Conservation (phyloP, 2,329 filamentous ascomycete genomes). For the Tolypocladium album region DNA sequence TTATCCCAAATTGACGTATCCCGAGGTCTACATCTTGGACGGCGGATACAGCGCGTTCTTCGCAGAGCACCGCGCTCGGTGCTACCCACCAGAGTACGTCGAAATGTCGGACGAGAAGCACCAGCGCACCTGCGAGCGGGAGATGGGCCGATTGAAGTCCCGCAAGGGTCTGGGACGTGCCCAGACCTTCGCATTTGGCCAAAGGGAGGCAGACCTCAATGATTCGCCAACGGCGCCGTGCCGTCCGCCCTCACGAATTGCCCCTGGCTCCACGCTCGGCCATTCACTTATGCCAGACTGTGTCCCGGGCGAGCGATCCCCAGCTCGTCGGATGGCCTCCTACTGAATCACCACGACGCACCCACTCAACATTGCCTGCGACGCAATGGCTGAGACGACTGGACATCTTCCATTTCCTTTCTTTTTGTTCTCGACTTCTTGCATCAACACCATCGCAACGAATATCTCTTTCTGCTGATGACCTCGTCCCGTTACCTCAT, state of each 20-base stretch:
- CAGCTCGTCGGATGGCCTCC: conserved; percentile 52
- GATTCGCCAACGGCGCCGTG: conserved; percentile 49
- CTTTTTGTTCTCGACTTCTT: not conserved
- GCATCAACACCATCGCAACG: not conserved
- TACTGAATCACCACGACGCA: conserved; percentile 33
- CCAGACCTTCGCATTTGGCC: conserved; percentile 90
- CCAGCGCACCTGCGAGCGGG: conserved; percentile 84
- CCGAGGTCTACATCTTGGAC: conserved; percentile 93
- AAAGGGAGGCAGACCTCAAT: conserved; percentile 46
- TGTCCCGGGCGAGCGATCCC: conserved; percentile 36
- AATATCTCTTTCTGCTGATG: not conserved
- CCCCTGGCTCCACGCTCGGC: conserved; percentile 32
- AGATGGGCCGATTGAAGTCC: conserved; percentile 86
- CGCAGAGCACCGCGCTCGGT: conserved; percentile 63
- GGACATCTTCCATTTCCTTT: not conserved
- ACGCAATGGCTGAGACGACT: conserved; percentile 10
- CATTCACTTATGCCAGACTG: conserved; percentile 31
- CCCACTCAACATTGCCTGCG: conserved; percentile 12
- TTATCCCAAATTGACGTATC: conserved; percentile 86
- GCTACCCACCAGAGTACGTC: conserved; percentile 91
- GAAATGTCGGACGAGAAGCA: conserved; percentile 93
- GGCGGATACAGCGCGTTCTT: conserved; percentile 96
- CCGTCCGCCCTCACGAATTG: conserved; percentile 27
- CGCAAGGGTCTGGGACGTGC: conserved; percentile 77
- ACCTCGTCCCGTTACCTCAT: not conserved